Evolutionary conservation across 805 yeast species (phyloP), one percentile per base, ranked within the genome.

Genomic region (Helenozyma rhizophorensis): DNA sequence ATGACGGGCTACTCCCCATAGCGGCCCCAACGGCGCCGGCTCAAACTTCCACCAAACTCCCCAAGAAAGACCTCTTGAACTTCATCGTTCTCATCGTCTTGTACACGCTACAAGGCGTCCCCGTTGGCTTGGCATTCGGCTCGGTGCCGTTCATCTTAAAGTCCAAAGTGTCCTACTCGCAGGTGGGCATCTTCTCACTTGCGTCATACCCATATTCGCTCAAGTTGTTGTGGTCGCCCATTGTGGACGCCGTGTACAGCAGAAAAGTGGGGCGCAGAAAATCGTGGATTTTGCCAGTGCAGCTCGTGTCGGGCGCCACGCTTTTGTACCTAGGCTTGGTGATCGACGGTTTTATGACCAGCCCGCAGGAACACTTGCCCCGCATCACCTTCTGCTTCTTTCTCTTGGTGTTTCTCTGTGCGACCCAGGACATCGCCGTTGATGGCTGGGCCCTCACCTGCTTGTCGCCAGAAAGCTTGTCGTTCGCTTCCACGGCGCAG

Each of bases 361-460:
- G 70, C 14, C 78, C 88, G 0, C 56, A 63, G 21, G 46, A 56
- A 18, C 66, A 79, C 43, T 61, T 87, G 37, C 50, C 62, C 10
- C 53, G 60, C 3, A 74, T 93, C 40, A 86, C 97, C 0, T 46
- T 66, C 30, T 70, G 77, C 36, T 93, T 93, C 59, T 84, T 89
- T 48, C 43, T 77, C 14, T 64, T 93, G 38, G 93, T 93, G 21
- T 75, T 90, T 37, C 68, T 89, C 39, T 89, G 97, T 62, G 97
- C 97, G 1, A 90, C 98, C 0, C 98, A 93, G 58, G 98, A 93
- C 55, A 93, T 93, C 35, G 97, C 98, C 0, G 98, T 93, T 14
- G 98, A 93, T 62, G 97, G 98, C 9, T 93, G 98, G 98, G 97
- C 97, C 0, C 64, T 93, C 51, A 93, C 96, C 1, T 78, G 90